These are phyloP conservation scores for Ganoderma lucidum DNA, from an alignment of 1,284 basidiomycete species.

Conservation along the genomic window DNA sequence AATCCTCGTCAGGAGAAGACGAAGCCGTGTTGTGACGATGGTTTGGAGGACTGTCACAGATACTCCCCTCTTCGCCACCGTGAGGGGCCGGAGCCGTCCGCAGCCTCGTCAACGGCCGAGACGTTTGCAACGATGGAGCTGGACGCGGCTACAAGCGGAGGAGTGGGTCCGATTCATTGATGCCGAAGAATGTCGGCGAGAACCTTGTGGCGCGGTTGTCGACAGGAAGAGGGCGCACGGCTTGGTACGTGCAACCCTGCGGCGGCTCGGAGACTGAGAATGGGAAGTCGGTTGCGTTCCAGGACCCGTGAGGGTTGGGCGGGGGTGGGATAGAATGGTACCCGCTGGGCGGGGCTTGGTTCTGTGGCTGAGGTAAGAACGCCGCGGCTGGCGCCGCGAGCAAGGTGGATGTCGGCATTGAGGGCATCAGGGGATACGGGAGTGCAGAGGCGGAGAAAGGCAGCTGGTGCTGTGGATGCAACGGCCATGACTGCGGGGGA, in stretches of 20 bases:
- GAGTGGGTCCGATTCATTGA: not conserved
- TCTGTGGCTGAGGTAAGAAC: not conserved
- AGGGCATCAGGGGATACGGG: not conserved
- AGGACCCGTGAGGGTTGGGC: not conserved
- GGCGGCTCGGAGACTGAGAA: not conserved
- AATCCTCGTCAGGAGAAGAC: no score
- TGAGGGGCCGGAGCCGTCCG: not conserved
- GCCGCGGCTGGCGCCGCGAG: not conserved
- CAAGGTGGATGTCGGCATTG: not conserved
- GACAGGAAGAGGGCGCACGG: not conserved
- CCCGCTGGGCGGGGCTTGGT: not conserved
- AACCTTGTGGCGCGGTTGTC: not conserved
- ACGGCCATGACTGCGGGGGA: not conserved
- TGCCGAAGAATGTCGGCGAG: not conserved
- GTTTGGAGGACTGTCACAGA: no score
- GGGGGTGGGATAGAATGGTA: not conserved
- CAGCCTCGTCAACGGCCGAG: not conserved
- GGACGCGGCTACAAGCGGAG: not conserved
- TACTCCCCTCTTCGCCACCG: not conserved
- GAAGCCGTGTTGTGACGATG: no score
- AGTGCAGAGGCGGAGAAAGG: not conserved
- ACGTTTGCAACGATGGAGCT: not conserved
- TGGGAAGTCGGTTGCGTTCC: not conserved
- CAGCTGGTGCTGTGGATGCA: not conserved
- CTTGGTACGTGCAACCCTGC: not conserved